Conservation (phyloP, 345 rosid species). For the Arabis alpina region DNA sequence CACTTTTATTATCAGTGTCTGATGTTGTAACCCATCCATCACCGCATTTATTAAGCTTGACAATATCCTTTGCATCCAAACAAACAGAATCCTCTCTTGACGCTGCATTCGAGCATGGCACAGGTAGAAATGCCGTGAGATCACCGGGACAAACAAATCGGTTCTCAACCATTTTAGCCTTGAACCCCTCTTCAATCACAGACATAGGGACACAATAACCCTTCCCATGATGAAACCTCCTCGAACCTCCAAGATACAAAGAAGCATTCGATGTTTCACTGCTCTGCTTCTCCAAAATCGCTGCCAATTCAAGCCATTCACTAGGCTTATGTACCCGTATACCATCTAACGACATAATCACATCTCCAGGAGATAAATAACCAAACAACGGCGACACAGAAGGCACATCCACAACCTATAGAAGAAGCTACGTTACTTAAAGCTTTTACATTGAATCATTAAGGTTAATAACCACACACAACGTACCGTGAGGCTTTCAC, state of each 20-base stretch:
- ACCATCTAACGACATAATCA: constrained; percentile 74
- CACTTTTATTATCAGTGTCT: constrained; percentile 45
- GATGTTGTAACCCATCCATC: constrained; percentile 53
- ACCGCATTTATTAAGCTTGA: constrained; percentile 71
- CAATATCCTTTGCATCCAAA: constrained; percentile 67
- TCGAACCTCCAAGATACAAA: constrained; percentile 39
- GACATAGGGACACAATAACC: constrained; percentile 75
- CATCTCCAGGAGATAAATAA: constrained; percentile 78
- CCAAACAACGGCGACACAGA: constrained; percentile 67
- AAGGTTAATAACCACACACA: neutral
- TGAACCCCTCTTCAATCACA: constrained; percentile 53
- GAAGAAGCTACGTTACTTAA: constrained; percentile 19
- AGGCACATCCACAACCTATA: constrained; percentile 75
- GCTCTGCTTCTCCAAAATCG: constrained; percentile 48
- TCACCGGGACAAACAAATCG: constrained; percentile 59
- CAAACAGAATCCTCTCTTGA: constrained; percentile 47
- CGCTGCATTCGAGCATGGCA: constrained; percentile 48
- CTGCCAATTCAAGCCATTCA: constrained; percentile 67
- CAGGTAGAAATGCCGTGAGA: constrained; percentile 54
- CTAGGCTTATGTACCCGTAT: constrained; percentile 50
- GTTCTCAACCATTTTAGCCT: constrained; percentile 44
- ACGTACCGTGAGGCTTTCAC: constrained; percentile 60
- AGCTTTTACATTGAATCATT: neutral
- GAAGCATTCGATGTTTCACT: constrained; percentile 48
- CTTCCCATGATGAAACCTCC: constrained; percentile 47